Percentiles rank a stretch among this genome's conserved stretches.
These are phyloP conservation scores for Calophaca sinica DNA, from an alignment of 306 rosid genomes.

Conservation along the genomic window DNA sequence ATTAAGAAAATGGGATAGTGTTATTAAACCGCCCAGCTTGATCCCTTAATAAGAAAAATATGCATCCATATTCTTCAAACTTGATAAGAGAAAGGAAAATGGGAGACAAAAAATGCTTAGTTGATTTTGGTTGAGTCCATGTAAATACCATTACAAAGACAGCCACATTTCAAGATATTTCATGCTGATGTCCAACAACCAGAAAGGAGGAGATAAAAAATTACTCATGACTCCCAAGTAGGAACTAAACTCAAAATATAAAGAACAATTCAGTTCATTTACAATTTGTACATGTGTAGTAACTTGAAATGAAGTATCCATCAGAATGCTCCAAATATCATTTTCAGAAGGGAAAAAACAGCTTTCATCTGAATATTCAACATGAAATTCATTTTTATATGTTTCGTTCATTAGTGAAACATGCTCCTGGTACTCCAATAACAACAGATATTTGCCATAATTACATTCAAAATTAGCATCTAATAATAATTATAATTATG, in stretches of 20 bases:
- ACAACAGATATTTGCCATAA: background rate
- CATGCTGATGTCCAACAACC: constrained; percentile 1
- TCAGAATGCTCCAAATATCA: constrained; percentile 13
- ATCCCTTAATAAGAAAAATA: constrained; percentile 15
- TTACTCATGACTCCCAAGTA: background rate
- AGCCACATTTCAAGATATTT: constrained; percentile 29
- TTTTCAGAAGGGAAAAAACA: constrained; percentile 18
- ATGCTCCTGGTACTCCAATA: background rate
- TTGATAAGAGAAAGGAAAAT: constrained; percentile 8
- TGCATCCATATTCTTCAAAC: constrained; percentile 24
- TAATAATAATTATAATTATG: background rate
- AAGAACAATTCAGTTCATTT: constrained; percentile 28
- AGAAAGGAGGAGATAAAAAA: constrained; percentile 6
- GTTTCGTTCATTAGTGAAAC: constrained; percentile 12
- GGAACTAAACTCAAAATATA: constrained; percentile 30
- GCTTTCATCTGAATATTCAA: constrained; percentile 5
- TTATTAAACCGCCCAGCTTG: constrained; percentile 13
- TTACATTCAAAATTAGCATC: background rate
- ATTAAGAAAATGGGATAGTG: constrained; percentile 30
- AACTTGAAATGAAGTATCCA: background rate
- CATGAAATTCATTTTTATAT: background rate
- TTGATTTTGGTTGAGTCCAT: constrained; percentile 11
- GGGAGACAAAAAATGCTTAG: constrained; percentile 16
- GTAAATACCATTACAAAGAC: constrained; percentile 19
- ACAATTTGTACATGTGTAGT: background rate